Evolutionary conservation across 805 yeast species (phyloP).

Genomic region (Candida ortonii): DNA sequence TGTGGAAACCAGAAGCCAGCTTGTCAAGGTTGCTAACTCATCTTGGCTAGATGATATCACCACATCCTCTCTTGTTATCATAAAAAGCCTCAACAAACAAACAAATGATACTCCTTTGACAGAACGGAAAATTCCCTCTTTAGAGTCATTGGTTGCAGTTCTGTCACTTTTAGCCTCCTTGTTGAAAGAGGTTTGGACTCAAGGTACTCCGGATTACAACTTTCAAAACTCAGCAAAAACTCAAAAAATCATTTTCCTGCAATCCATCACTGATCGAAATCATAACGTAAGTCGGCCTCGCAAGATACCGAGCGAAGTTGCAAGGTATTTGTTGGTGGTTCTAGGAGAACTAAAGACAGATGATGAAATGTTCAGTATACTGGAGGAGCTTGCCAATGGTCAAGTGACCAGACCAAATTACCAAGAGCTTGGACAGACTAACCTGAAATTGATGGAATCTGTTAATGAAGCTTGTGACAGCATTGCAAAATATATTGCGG

Average conservation of each 20-base stretch:
- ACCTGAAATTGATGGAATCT: conserved; percentile 24
- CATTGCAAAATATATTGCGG: conserved; percentile 45
- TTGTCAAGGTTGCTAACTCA: conserved; percentile 32
- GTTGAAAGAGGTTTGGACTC: conserved; percentile 20
- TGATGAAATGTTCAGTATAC: conserved; percentile 25
- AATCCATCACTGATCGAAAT: conserved; percentile 10
- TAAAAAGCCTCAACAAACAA: conserved; percentile 29
- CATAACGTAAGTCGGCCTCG: conserved; percentile 18
- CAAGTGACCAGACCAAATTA: conserved; percentile 12
- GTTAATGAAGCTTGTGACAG: conserved; percentile 40
- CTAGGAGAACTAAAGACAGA: conserved; percentile 20
- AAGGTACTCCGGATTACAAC: conserved; percentile 4
- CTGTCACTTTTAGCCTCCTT: conserved; percentile 40
- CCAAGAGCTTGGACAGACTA: no score
- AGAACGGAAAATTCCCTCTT: conserved; percentile 27
- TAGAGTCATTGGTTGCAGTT: conserved; percentile 37
- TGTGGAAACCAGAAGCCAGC: conserved; percentile 33
- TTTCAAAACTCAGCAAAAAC: no score
- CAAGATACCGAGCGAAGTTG: conserved; percentile 9
- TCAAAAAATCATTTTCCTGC: conserved; percentile 9
- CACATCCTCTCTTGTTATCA: conserved; percentile 22
- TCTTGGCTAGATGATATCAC: conserved; percentile 32
- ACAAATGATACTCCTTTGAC: conserved; percentile 20
- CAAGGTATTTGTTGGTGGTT: conserved; percentile 12
- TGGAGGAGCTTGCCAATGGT: conserved; percentile 15